phyloP scores from a whole-genome alignment of 2,329 filamentous ascomycete species.

The Aspergillus vadensis region DNA sequence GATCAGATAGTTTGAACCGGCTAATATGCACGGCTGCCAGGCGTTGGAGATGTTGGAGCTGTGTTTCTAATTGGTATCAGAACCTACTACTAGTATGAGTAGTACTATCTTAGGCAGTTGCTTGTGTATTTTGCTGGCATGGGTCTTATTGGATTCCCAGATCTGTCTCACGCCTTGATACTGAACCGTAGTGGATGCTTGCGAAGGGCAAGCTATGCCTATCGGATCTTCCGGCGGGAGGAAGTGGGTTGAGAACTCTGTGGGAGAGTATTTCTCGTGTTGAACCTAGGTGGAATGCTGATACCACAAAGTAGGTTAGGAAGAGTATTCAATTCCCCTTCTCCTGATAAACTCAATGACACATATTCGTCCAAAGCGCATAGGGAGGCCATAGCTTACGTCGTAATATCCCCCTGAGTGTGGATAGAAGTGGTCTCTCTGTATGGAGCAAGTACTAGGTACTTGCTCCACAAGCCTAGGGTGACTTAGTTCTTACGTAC shows the following conservation, averaged over 20 bases:
- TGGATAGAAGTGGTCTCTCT: too few species aligned
- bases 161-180: not conserved
- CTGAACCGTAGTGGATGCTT: not conserved
- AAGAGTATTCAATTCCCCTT: too few species aligned
- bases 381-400: too few species aligned
- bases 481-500: not conserved
- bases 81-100: too few species aligned
- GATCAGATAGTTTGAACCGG: not conserved
- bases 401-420: too few species aligned
- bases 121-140: not conserved
- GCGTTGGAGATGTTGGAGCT: not conserved
- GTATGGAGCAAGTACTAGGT: not conserved
- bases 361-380: too few species aligned
- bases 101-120: not conserved
- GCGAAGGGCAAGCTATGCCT: not conserved
- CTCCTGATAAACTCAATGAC: too few species aligned
- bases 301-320: too few species aligned
- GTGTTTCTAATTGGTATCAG: not conserved
- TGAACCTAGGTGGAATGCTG: too few species aligned
- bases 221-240: not conserved
- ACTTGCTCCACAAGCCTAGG: not conserved
- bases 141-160: not conserved
- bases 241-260: not conserved
- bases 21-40: not conserved
- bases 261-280: not conserved